These are phyloP conservation scores for Paecilomyces formosus DNA, from an alignment of 2,329 filamentous ascomycete genomes.

Conservation along the genomic window DNA sequence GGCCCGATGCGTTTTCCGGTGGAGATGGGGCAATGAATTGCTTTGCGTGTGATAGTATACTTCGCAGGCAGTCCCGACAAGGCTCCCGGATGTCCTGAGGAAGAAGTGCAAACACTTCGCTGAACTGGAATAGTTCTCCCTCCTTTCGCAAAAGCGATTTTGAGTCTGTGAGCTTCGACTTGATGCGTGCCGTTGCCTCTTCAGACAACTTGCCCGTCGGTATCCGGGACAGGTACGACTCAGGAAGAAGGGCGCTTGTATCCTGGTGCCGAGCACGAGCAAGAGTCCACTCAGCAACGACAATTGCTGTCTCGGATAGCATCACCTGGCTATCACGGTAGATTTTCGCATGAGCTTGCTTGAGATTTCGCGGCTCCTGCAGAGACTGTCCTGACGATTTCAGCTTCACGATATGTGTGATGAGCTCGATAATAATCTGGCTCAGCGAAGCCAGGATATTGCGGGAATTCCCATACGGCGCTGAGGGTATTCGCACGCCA, in stretches of 20 bases:
- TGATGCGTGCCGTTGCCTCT: slow-evolving; percentile 10
- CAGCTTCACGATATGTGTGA: slow-evolving; percentile 30
- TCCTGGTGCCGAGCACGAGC: slow-evolving; percentile 22
- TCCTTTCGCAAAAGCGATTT: slow-evolving; percentile 24
- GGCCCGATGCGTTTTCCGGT: slow-evolving; percentile 8
- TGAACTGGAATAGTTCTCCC: slow-evolving; percentile 28
- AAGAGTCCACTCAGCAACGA: slow-evolving; percentile 33
- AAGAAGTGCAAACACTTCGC: slow-evolving; percentile 22
- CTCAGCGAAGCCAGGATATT: slow-evolving; percentile 31
- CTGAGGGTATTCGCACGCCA: slow-evolving; percentile 19
- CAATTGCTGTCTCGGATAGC: slow-evolving; percentile 31
- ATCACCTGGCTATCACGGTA: slow-evolving; percentile 36
- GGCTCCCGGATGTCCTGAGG: slow-evolving; percentile 18
- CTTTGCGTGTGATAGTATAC: slow-evolving; percentile 12
- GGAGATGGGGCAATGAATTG: slow-evolving; percentile 10
- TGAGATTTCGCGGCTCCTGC: slow-evolving; percentile 27
- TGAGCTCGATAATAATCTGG: slow-evolving; percentile 35
- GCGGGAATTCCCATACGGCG: slow-evolving; percentile 27
- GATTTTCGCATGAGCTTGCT: slow-evolving; percentile 33
- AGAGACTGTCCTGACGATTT: slow-evolving; percentile 18
- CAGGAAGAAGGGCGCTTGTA: slow-evolving; percentile 20
- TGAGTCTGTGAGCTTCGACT: slow-evolving; percentile 22
- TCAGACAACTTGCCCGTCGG: slow-evolving; percentile 20
- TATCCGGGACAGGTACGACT: slow-evolving; percentile 22
- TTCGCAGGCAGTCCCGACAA: slow-evolving; percentile 16